Evolutionary conservation across 202 grass and related monocot species (phyloP).

Genomic region (Eragrostis tef): DNA sequence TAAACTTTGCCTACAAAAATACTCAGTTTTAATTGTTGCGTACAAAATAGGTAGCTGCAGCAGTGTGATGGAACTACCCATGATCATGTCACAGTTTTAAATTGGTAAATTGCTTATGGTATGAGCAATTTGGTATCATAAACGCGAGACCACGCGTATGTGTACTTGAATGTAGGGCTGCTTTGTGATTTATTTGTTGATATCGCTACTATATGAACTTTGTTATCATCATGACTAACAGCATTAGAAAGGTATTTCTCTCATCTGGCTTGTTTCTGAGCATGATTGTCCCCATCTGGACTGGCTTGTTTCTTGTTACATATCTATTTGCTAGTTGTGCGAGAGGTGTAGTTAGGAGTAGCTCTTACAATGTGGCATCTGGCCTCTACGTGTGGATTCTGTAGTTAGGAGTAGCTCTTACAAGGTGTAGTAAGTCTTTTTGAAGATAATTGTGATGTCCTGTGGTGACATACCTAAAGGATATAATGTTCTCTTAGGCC

Average conservation of each 20-base stretch:
- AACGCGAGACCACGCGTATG: neutral
- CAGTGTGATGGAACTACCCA: neutral
- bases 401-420: neutral
- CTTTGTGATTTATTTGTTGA: neutral
- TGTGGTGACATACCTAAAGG: conserved; percentile 2
- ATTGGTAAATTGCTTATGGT: neutral
- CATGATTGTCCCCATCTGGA: conserved; percentile 16
- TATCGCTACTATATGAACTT: neutral
- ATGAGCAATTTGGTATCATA: neutral
- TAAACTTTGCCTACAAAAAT: neutral
- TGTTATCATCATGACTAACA: neutral
- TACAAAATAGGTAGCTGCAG: neutral
- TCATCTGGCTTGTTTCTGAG: conserved; percentile 18
- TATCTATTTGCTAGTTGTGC: neutral
- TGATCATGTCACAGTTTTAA: neutral
- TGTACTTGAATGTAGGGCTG: neutral
- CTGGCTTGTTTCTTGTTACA: neutral
- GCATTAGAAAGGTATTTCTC: neutral
- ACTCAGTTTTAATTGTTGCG: neutral
- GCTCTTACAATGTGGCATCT: neutral
- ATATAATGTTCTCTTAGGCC: neutral
- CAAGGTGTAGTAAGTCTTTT: neutral
- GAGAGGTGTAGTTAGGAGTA: neutral
- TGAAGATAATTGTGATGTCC: neutral
- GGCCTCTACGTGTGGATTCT: neutral